Percentiles rank a stretch among this genome's conserved stretches.
phyloP scores from a whole-genome alignment of 2,329 filamentous ascomycete species.

The Aaosphaeria pasadenensis region DNA sequence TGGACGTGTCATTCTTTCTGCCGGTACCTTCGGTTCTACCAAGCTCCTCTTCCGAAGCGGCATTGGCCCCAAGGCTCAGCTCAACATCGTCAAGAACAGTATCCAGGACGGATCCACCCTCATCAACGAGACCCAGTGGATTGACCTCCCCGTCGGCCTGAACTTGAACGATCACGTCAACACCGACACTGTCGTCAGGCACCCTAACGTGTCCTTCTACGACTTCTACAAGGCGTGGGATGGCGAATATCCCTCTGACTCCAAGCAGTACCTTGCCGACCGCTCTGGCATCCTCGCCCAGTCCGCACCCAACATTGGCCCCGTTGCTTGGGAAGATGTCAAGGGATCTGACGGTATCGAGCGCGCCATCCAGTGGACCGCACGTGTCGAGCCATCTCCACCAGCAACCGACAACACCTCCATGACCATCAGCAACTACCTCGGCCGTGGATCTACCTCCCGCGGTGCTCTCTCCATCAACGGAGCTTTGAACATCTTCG shows the following conservation, averaged over 20 bases:
- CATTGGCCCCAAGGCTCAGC: constrained; percentile 58
- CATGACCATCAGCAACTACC: constrained; percentile 53
- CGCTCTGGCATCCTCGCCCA: constrained; percentile 61
- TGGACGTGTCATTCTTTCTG: constrained; percentile 66
- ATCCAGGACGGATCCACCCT: constrained; percentile 41
- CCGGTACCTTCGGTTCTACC: constrained; percentile 67
- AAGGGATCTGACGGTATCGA: constrained; percentile 56
- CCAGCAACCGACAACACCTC: constrained; percentile 39
- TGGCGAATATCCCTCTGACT: constrained; percentile 40
- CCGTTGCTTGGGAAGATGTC: constrained; percentile 61
- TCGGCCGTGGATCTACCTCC: constrained; percentile 62
- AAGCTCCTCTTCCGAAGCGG: constrained; percentile 68
- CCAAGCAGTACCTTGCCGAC: constrained; percentile 40
- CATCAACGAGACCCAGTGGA: constrained; percentile 46
- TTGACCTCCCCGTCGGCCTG: constrained; percentile 51
- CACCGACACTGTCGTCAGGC: constrained; percentile 52
- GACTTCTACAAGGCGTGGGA: constrained; percentile 63
- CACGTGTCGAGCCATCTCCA: constrained; percentile 59
- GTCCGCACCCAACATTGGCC: constrained; percentile 64
- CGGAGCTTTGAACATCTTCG: constrained; percentile 54
- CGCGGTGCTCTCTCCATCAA: constrained; percentile 62
- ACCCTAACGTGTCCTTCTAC: constrained; percentile 57
- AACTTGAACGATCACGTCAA: constrained; percentile 56
- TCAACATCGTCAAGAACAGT: constrained; percentile 45
- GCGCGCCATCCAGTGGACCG: constrained; percentile 64